Evolutionary conservation across 495 filamentous ascomycete genomes (phyloP).

Genomic region (Daldinia childiae): DNA sequence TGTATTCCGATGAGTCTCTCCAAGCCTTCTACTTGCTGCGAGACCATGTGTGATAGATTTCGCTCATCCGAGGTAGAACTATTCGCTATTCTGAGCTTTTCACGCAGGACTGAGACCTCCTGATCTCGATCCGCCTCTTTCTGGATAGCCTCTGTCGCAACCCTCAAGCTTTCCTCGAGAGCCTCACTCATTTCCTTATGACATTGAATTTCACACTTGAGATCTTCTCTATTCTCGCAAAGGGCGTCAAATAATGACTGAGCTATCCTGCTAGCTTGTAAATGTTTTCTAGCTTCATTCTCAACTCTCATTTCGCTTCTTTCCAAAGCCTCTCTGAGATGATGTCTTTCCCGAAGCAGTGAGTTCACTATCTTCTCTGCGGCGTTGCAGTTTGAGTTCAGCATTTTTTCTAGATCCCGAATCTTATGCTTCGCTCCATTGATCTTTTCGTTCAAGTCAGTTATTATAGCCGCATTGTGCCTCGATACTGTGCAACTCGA

Average conservation of each 20-base stretch:
- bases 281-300: background rate
- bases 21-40: slow-evolving; percentile 14
- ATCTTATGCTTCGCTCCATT: background rate
- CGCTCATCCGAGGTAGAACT: slow-evolving; percentile 3
- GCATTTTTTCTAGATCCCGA: background rate
- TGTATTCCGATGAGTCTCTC: slow-evolving; percentile 2
- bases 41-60: background rate
- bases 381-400: background rate
- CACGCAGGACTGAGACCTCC: background rate
- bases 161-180: slow-evolving; percentile 1
- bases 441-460: slow-evolving; percentile 10
- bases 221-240: background rate
- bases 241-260: background rate
- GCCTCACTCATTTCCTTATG: background rate
- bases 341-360: background rate
- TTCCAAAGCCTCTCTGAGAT: slow-evolving; percentile 5
- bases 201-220: background rate
- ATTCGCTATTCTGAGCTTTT: slow-evolving; percentile 3
- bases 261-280: background rate
- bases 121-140: slow-evolving; percentile 1
- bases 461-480: background rate
- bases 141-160: background rate
- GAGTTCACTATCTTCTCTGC: slow-evolving; percentile 8
- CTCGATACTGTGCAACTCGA: background rate
- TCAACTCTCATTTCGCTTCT: slow-evolving; percentile 1